Evolutionary conservation across 225 moss, liverwort and hornwort species (phyloP).

Genomic region (Takakia lepidozioides): DNA sequence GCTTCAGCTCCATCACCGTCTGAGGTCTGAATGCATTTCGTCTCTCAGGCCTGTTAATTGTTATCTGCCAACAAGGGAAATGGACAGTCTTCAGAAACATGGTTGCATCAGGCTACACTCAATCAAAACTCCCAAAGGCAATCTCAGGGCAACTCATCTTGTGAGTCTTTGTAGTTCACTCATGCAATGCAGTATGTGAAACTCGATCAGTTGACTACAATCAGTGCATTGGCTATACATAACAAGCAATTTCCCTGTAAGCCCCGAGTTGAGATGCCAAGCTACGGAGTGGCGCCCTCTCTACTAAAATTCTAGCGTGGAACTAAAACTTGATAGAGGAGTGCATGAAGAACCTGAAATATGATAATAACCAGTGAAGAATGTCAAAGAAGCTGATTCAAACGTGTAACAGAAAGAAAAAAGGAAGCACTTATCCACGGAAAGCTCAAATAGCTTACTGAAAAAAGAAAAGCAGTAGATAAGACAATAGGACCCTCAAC

Average conservation of each 20-base stretch:
- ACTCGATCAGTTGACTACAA: not conserved
- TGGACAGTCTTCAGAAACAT: no score
- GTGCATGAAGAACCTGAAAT: no score
- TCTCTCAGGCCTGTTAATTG: slow-evolving; percentile 84
- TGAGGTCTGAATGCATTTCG: slow-evolving; percentile 88
- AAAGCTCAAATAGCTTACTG: no score
- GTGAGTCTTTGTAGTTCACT: no score
- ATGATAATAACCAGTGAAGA: not conserved
- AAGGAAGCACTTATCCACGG: not conserved
- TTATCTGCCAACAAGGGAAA: no score
- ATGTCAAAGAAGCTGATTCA: not conserved
- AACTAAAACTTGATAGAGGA: not conserved
- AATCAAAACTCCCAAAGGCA: no score
- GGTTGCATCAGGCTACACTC: no score
- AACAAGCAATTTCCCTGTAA: not conserved
- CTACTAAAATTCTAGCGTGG: not conserved
- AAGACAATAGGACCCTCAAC: not conserved
- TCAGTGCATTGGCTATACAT: no score
- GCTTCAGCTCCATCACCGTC: slow-evolving; percentile 74
- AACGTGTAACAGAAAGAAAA: not conserved
- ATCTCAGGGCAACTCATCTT: no score
- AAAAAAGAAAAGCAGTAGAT: no score
- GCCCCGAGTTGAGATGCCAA: not conserved
- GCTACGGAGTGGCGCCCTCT: no score
- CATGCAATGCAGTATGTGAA: no score